phyloP scores from a whole-genome alignment of 495 filamentous ascomycete species.

The Penicillium cosmopolitanum region DNA sequence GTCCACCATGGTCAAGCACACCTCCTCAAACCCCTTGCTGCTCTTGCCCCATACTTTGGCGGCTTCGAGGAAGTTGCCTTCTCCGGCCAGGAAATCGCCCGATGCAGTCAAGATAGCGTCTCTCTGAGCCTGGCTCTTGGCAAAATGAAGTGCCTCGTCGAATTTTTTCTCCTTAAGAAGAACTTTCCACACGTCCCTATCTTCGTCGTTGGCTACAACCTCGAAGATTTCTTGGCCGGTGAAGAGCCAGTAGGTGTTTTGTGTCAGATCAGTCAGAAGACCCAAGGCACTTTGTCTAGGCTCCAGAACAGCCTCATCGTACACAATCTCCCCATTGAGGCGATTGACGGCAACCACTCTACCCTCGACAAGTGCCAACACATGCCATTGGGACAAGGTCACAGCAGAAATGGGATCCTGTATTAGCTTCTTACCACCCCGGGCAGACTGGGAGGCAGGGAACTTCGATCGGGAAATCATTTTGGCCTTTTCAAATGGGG shows the following conservation, averaged over 20 bases:
- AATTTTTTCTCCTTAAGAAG: constrained; percentile 84
- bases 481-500: constrained; percentile 71
- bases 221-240: constrained; percentile 89
- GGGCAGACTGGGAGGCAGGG: constrained; percentile 63
- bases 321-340: constrained; percentile 80
- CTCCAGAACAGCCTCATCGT: constrained; percentile 85
- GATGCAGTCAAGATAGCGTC: constrained; percentile 89
- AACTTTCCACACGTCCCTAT: constrained; percentile 91
- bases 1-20: constrained; percentile 88
- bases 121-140: constrained; percentile 70
- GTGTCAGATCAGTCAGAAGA: constrained; percentile 82
- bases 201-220: constrained; percentile 86
- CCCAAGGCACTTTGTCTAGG: constrained; percentile 76
- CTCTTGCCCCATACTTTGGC: constrained; percentile 91
- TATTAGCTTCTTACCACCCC: constrained; percentile 64
- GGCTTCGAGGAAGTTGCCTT: constrained; percentile 81
- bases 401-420: constrained; percentile 77
- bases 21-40: constrained; percentile 95
- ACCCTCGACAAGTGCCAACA: constrained; percentile 81
- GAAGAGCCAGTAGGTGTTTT: constrained; percentile 97
- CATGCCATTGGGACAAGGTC: constrained; percentile 89
- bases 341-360: constrained; percentile 82
- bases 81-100: constrained; percentile 81
- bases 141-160: constrained; percentile 82
- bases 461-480: constrained; percentile 74